Conservation (phyloP, 1,139 yeast genomes). For the Starmera stellimalicola region DNA sequence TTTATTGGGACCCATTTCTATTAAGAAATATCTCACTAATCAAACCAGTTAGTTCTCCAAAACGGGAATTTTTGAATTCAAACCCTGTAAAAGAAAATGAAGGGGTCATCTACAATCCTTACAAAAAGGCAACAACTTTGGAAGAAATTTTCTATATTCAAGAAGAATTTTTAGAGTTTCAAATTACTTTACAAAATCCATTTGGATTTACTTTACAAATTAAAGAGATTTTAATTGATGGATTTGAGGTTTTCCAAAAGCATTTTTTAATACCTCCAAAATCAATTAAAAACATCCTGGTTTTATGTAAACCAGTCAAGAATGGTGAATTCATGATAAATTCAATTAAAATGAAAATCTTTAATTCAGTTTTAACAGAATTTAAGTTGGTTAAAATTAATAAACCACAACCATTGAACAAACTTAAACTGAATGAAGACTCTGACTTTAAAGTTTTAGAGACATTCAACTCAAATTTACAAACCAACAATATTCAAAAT, state of each 20-base stretch:
- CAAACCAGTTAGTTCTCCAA: constrained; percentile 17
- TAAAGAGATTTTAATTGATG: constrained; percentile 37
- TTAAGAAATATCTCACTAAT: constrained; percentile 41
- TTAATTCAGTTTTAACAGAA: constrained; percentile 31
- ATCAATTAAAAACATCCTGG: constrained; percentile 27
- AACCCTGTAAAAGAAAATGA: constrained; percentile 12
- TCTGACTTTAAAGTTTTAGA: constrained; percentile 2
- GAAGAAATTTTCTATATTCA: constrained; percentile 33
- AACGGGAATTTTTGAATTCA: constrained; percentile 7
- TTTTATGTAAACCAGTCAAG: constrained; percentile 35
- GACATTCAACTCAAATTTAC: constrained; percentile 6
- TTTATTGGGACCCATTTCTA: constrained; percentile 66
- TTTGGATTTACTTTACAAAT: constrained; percentile 67
- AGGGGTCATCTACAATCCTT: constrained; percentile 29
- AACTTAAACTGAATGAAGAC: constrained; percentile 15
- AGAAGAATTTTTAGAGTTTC: constrained; percentile 46
- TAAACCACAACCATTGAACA: constrained; percentile 17
- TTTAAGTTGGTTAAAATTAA: constrained; percentile 24
- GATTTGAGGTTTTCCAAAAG: constrained; percentile 21
- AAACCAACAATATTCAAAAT: constrained; percentile 5
- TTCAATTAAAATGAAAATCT: constrained; percentile 37
- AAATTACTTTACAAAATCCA: constrained; percentile 66
- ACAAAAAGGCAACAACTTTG: constrained; percentile 11
- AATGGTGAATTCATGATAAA: constrained; percentile 32
- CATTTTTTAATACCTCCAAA: constrained; percentile 31